Evolutionary conservation across 176 grass and related monocot genomes (phyloP).

Genomic region (Oryza meyeriana): DNA sequence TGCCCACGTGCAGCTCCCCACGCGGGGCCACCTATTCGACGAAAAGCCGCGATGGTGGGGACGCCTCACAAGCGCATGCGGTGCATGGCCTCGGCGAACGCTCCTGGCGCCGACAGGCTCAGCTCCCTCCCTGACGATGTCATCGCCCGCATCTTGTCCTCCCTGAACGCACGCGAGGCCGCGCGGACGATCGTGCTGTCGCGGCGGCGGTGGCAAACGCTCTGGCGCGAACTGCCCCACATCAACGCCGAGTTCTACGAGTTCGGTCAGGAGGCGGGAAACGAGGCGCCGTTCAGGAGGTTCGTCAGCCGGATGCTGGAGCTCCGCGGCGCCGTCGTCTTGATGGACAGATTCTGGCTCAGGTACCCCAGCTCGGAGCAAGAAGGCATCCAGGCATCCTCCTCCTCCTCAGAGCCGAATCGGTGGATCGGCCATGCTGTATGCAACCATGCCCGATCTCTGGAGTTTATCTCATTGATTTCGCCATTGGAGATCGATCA

Average conservation of each 20-base stretch:
- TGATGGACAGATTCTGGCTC: conserved; percentile 15
- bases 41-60: neutral
- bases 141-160: neutral
- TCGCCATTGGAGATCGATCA: neutral
- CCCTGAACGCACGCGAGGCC: neutral
- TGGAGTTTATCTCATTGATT: neutral
- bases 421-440: conserved; percentile 28
- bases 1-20: neutral
- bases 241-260: too few relatives aligned
- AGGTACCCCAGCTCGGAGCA: accelerated
- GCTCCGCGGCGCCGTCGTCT: neutral
- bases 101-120: neutral
- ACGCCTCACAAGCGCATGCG: neutral
- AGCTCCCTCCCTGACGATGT: neutral
- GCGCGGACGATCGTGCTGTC: conserved; percentile 6
- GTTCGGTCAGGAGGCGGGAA: too few relatives aligned
- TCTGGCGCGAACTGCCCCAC: neutral
- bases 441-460: neutral
- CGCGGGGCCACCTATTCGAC: neutral
- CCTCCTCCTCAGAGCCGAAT: neutral
- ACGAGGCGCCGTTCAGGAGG: conserved; percentile 13
- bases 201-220: conserved; percentile 22
- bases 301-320: conserved; percentile 16
- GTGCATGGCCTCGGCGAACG: neutral
- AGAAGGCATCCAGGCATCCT: too few relatives aligned